Conservation (phyloP, 805 yeast genomes). For the Isabelozyma rhagii region DNA sequence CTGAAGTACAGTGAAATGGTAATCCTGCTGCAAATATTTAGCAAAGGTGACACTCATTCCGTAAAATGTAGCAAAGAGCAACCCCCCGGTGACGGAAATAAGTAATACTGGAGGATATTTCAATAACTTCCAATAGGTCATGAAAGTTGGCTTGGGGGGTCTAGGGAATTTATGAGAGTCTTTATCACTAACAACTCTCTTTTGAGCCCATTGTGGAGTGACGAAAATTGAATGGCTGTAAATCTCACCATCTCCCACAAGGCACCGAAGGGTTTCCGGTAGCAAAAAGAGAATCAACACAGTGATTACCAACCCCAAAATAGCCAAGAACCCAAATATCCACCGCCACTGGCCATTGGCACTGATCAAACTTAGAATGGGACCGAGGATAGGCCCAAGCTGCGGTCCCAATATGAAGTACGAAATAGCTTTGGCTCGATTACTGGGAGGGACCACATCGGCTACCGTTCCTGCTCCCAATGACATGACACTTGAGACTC, state of each 20-base stretch:
- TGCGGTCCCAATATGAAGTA: conserved; percentile 39
- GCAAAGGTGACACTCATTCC: conserved; percentile 52
- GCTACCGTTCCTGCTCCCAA: conserved; percentile 37
- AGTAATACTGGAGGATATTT: conserved; percentile 43
- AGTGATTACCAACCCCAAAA: conserved; percentile 22
- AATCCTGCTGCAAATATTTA: conserved; percentile 32
- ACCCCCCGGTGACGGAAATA: conserved; percentile 45
- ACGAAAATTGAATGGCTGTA: conserved; percentile 19
- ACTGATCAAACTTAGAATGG: conserved; percentile 26
- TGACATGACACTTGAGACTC: conserved; percentile 34
- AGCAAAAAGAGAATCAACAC: conserved; percentile 22
- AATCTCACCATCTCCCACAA: conserved; percentile 35
- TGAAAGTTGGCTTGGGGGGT: conserved; percentile 45
- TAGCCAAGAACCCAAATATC: conserved; percentile 30
- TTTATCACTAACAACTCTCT: conserved; percentile 14
- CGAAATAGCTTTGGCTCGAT: conserved; percentile 30
- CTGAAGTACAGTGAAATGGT: conserved; percentile 30
- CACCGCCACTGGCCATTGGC: conserved; percentile 28
- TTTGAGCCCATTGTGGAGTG: conserved; percentile 23
- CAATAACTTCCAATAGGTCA: conserved; percentile 32
- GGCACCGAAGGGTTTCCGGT: conserved; percentile 38
- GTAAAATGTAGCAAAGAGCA: conserved; percentile 54
- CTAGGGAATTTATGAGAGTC: conserved; percentile 3
- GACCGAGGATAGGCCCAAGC: conserved; percentile 38
- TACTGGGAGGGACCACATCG: conserved; percentile 27